A percentile compares a stretch with the other conserved stretches of the same genome.
Evolutionary conservation across 2,329 filamentous ascomycete species (phyloP).

Genomic region (Rutstroemia sp.): DNA sequence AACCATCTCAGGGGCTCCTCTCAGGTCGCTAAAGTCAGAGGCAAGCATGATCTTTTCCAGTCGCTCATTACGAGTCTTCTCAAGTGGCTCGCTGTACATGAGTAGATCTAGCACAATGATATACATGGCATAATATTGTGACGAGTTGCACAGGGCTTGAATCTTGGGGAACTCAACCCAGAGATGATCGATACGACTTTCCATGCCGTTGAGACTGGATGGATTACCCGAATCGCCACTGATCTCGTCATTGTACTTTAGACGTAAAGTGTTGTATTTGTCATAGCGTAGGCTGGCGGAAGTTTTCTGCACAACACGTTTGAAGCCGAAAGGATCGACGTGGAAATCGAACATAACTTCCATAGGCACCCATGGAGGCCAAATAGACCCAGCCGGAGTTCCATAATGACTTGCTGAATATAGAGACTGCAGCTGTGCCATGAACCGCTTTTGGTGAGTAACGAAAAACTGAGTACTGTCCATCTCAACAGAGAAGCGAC

Average conservation of each 20-base stretch:
- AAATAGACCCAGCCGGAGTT: conserved; percentile 72
- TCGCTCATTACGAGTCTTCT: conserved; percentile 93
- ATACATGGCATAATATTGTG: conserved; percentile 96
- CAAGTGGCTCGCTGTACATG: conserved; percentile 90
- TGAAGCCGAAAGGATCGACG: conserved; percentile 93
- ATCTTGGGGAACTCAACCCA: conserved; percentile 96
- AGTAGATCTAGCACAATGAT: conserved; percentile 95
- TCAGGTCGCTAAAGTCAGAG: conserved; percentile 95
- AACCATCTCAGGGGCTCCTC: conserved; percentile 89
- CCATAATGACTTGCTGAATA: conserved; percentile 95
- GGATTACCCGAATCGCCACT: conserved; percentile 47
- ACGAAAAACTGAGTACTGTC: conserved; percentile 98
- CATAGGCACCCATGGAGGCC: conserved; percentile 97
- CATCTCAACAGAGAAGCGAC: conserved; percentile 89
- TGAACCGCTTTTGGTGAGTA: conserved; percentile 85
- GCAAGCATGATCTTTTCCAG: conserved; percentile 98
- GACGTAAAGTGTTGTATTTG: conserved; percentile 93
- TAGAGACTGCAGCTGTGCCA: conserved; percentile 75
- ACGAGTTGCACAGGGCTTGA: conserved; percentile 90
- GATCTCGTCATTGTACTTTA: conserved; percentile 96
- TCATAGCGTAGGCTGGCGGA: conserved; percentile 92
- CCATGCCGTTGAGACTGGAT: conserved; percentile 48
- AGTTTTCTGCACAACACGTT: conserved; percentile 91
- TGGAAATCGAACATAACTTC: conserved; percentile 98
- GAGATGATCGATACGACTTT: conserved; percentile 87